phyloP scores from a whole-genome alignment of 129 eudicot genomes.

The Pulicaria dysenterica region DNA sequence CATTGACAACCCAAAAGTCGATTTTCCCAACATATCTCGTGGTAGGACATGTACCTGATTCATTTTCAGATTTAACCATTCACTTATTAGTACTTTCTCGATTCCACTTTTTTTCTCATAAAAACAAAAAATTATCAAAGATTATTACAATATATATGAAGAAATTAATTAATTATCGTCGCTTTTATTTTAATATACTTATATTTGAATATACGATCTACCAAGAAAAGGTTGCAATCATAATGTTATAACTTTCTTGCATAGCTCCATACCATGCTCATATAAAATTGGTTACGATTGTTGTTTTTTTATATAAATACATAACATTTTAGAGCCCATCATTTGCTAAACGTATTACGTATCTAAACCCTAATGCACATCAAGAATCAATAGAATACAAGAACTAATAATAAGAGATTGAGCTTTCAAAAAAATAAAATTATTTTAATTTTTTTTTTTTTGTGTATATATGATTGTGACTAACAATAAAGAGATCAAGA shows the following conservation, averaged over 20 bases:
- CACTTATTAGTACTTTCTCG: slow-evolving; percentile 21
- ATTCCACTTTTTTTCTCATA: neutral
- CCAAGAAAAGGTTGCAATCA: neutral
- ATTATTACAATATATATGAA: neutral
- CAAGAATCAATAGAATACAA: no score
- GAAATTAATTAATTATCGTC: neutral
- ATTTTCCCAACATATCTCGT: slow-evolving; percentile 90
- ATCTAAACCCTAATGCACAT: no score
- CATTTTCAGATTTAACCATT: slow-evolving; percentile 10
- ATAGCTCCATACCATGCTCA: neutral
- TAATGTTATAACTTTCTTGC: neutral
- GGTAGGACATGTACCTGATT: slow-evolving; percentile 92
- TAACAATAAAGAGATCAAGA: slow-evolving; percentile 4
- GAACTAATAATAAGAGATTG: no score
- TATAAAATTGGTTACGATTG: no score
- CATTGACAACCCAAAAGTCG: slow-evolving; percentile 97
- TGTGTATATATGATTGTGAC: neutral
- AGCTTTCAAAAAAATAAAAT: no score
- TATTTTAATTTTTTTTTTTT: neutral
- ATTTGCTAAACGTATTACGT: neutral
- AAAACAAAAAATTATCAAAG: neutral
- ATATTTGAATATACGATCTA: neutral
- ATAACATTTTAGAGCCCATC: neutral
- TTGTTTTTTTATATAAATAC: no score
- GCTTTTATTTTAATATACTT: neutral